A percentile compares a stretch with the other conserved stretches of the same genome.
phyloP scores from a whole-genome alignment of 768 basidiomycete genomes.

The Chalciporus chontae region DNA sequence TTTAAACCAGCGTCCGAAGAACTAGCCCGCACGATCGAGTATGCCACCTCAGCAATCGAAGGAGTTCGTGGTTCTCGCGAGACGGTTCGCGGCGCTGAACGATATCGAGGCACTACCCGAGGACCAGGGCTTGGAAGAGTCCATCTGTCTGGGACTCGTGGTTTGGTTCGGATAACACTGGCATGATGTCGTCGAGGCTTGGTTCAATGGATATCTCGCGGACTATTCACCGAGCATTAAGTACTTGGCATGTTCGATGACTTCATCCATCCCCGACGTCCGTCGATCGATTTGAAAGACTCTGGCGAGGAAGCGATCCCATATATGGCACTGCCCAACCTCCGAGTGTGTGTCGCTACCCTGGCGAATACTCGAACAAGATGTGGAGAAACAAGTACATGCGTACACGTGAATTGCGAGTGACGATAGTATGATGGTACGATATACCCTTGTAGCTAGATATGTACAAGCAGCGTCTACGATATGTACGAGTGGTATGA shows the following conservation, averaged over 20 bases:
- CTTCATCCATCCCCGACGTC: neutral
- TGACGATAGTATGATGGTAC: neutral
- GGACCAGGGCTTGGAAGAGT: neutral
- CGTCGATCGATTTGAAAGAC: neutral
- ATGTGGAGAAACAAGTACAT: neutral
- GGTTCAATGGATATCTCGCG: neutral
- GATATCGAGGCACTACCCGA: neutral
- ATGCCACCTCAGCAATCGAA: too few species aligned
- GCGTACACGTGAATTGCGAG: neutral
- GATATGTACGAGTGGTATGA: slow-evolving; percentile 1
- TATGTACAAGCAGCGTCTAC: neutral
- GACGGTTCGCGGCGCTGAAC: neutral
- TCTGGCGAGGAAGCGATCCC: neutral
- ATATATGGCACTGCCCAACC: neutral
- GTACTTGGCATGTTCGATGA: neutral
- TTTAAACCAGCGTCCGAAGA: too few species aligned
- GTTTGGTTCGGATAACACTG: neutral
- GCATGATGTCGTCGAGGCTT: neutral
- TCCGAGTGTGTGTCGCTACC: neutral
- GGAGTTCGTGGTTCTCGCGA: too few species aligned
- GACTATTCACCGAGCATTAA: neutral
- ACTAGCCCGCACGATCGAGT: too few species aligned
- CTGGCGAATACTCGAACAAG: neutral
- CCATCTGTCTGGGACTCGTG: neutral
- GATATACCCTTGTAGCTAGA: neutral